phyloP scores from a whole-genome alignment of 805 yeast genomes.

The Soucietia sequanensis region DNA sequence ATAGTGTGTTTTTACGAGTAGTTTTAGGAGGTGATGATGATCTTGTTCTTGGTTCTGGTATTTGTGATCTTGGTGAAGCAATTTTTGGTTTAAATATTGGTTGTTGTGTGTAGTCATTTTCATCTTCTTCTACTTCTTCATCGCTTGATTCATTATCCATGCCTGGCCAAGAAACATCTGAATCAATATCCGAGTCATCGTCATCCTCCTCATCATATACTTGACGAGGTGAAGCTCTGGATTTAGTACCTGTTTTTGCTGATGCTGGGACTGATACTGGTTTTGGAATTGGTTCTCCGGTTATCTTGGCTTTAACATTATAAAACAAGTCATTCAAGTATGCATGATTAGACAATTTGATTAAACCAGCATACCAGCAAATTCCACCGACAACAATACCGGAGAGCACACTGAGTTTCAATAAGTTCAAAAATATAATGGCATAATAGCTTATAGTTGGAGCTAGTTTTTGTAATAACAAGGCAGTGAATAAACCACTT shows the following conservation, averaged over 20 bases:
- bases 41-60: constrained; percentile 3
- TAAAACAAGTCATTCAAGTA: constrained; percentile 3
- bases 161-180: constrained; percentile 1
- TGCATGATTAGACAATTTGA: constrained; percentile 13
- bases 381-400: constrained; percentile 19
- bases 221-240: too few relatives aligned
- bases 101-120: not conserved
- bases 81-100: too few relatives aligned
- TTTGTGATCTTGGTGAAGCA: too few relatives aligned
- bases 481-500: constrained; percentile 23
- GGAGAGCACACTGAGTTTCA: constrained; percentile 24
- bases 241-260: too few relatives aligned
- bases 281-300: not conserved
- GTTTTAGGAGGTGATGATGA: constrained; percentile 10
- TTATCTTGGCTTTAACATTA: not conserved
- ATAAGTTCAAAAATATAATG: constrained; percentile 13
- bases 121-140: constrained; percentile 1
- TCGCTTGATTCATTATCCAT: constrained; percentile 7
- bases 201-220: constrained; percentile 4
- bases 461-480: constrained; percentile 17
- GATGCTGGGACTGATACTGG: not conserved
- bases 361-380: constrained; percentile 31
- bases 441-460: constrained; percentile 22
- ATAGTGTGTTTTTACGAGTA: constrained; percentile 16
- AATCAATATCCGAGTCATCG: constrained; percentile 2